phyloP scores from a whole-genome alignment of 1,284 basidiomycete species.

The Rhodotorula sp. region DNA sequence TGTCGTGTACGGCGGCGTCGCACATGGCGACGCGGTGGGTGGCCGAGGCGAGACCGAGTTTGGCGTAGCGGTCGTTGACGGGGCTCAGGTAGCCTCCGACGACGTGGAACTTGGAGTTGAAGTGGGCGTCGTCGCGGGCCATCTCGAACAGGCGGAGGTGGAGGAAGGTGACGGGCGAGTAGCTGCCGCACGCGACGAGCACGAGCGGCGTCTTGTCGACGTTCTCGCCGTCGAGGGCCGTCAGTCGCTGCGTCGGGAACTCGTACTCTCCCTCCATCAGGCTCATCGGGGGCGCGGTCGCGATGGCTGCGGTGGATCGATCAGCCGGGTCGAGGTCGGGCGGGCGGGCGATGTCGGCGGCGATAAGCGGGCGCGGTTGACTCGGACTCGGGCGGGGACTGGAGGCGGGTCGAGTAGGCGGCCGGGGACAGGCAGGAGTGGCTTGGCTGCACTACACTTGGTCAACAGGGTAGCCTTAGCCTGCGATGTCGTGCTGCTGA shows the following conservation, averaged over 20 bases:
- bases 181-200: conserved; percentile 47
- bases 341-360: too few species aligned
- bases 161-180: conserved; percentile 47
- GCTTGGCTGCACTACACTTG: too few species aligned
- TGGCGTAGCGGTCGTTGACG: conserved; percentile 47
- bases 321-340: background rate
- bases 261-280: conserved; percentile 36
- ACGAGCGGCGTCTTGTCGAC: conserved; percentile 44
- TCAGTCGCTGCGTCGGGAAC: conserved; percentile 34
- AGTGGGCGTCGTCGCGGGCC: conserved; percentile 43
- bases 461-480: too few species aligned
- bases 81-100: conserved; percentile 46
- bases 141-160: conserved; percentile 48
- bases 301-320: background rate
- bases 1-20: conserved; percentile 41
- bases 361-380: too few species aligned
- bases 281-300: background rate
- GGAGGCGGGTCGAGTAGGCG: too few species aligned
- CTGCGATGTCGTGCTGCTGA: too few species aligned
- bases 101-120: conserved; percentile 44
- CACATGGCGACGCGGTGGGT: conserved; percentile 47
- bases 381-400: too few species aligned
- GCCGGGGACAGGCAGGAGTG: too few species aligned
- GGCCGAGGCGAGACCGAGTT: conserved; percentile 44
- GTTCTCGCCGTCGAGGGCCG: background rate